Base-by-base conservation (phyloP, 176 grass and related monocot genomes). In the Musa beccarii region DNA sequence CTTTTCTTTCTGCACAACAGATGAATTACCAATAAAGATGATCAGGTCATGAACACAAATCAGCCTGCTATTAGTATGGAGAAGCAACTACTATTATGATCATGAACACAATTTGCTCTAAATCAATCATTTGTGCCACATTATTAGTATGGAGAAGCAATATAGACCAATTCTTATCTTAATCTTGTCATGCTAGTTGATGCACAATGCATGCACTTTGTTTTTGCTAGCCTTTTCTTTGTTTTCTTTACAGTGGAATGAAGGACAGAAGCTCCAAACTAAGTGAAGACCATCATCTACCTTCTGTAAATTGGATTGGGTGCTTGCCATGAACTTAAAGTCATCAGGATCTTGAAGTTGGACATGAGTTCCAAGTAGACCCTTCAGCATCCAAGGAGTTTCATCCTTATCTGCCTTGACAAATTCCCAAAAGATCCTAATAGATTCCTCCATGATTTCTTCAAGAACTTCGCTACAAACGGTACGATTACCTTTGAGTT, bases 341-440 rank as follows among this genome's bases (percentile, higher is more conserved):
- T 98, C 88, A 23, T 24, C 73, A 10, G 88, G 90, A 54, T 94
- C 88, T 81, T 89, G 81, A 19, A 98, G 90, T 29, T 93, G 84
- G 9, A 84, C 86, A 54, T 89, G 88, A 57, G 84, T 14, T 82
- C 63, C 84, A 1, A 85, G 72, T 51, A 98, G 79, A 14, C 84
- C 86, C 75, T 91, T 94, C 19, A 98, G 81, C 34, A 98, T 75
- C 9, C 82, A 82, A 1, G 84, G 77, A 2, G 77, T 65, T 78
- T 97, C 90, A 1, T 87, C 76, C 77, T 78, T 93, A 71, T 98
- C 94, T 1, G 86, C 88, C 80, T 87, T 98, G 53, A 98, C 89
- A 72, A 98, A 98, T 72, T 98, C 94, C 90, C 90, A 98, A 51
- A 98, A 83, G 11, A 89, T 61, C 62, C 68, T 79, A 78, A 98